phyloP scores from a whole-genome alignment of 768 basidiomycete genomes.

The Lentinula detonsa region DNA sequence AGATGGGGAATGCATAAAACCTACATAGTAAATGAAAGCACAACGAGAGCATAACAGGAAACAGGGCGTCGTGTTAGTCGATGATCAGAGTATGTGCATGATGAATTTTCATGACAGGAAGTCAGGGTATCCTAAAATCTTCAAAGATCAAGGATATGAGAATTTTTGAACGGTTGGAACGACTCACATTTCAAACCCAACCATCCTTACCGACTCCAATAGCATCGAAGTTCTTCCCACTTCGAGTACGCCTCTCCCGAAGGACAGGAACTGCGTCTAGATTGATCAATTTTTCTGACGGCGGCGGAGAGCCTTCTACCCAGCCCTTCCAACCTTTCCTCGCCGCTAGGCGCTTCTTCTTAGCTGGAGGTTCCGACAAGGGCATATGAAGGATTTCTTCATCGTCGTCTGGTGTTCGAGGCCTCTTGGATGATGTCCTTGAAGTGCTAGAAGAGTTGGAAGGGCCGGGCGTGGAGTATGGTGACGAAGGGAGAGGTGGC shows the following conservation, averaged over 20 bases:
- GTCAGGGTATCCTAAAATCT: constrained; percentile 11
- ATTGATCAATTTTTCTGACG: constrained; percentile 78
- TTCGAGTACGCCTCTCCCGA: constrained; percentile 72
- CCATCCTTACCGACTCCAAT: constrained; percentile 72
- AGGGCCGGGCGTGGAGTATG: constrained; percentile 69
- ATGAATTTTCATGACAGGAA: constrained; percentile 16
- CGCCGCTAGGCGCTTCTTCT: constrained; percentile 57
- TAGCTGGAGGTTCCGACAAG: constrained; percentile 24
- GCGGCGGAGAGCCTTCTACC: constrained; percentile 81
- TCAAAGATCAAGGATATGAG: constrained; percentile 27
- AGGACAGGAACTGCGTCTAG: constrained; percentile 67
- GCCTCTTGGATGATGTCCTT: constrained; percentile 75
- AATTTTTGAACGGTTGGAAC: constrained; percentile 45
- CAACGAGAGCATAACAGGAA: constrained; percentile 13
- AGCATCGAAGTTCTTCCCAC: constrained; percentile 81
- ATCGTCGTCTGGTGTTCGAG: constrained; percentile 66
- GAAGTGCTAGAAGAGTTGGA: constrained; percentile 71
- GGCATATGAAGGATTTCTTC: constrained; percentile 24
- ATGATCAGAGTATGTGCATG: not conserved
- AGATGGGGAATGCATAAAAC: constrained; percentile 1
- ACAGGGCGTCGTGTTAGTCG: constrained; percentile 1
- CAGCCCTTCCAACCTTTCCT: constrained; percentile 90
- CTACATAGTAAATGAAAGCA: constrained; percentile 3
- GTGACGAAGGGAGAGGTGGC: constrained; percentile 43
- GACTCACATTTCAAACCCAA: constrained; percentile 61